Evolutionary conservation across 2,329 filamentous ascomycete genomes (phyloP), one percentile per base, ranked within the genome.

Genomic region (Trichoderma cornu-damae): DNA sequence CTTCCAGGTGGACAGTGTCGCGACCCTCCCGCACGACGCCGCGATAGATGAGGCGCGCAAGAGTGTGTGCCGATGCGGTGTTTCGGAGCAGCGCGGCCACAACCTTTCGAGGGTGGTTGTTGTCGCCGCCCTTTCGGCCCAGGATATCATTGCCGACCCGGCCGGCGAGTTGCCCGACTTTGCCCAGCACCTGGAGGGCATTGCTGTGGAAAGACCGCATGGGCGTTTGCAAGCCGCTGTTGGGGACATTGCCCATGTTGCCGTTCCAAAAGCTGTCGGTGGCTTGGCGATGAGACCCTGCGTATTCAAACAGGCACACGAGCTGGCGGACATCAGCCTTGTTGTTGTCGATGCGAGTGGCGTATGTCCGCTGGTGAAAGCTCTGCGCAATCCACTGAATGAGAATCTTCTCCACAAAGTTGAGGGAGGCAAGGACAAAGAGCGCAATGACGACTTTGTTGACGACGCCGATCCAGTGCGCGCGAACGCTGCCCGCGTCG

Each of bases 341-440:
- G 77, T 96, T 96, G 70, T 93, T 80, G 61, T 94, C 90, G 65
- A 96, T 96, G 14, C 93, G 81, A 64, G 93, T 90, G 22, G 89
- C 86, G 67, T 97, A 97, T 0, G 93, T 96, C 43, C 93, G 83
- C 58, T 89, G 78, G 70, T 97, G 93, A 72, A 97, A 97, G 61
- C 88, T 91, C 58, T 92, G 92, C 30, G 93, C 92, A 64, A 97
- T 96, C 73, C 96, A 86, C 68, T 96, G 92, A 56, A 96, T 96
- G 63, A 96, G 82, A 60, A 96, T 88, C 77, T 96, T 97, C 72
- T 96, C 92, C 52, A 87, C 78, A 60, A 94, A 87, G 72, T 97
- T 96, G 61, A 96, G 77, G 2, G 85, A 78, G 0, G 85, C 82
- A 60, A 89, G 82, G 12, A 95, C 87, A 64, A 97, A 92, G n/a